Evolutionary conservation across 148 eudicot genomes (phyloP).

Genomic region (Spergularia bocconei): DNA sequence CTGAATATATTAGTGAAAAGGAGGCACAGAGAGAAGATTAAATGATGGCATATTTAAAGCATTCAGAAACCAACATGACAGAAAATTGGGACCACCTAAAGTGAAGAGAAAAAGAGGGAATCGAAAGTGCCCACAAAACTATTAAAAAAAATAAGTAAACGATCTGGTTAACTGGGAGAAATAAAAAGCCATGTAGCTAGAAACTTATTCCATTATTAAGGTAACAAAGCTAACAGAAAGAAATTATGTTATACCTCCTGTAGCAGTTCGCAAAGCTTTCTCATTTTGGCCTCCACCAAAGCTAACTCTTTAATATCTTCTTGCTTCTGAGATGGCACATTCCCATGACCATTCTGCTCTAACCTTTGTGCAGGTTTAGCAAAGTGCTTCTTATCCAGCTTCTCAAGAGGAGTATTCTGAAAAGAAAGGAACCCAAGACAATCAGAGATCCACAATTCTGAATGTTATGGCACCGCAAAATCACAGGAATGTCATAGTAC

Average conservation of each 20-base stretch:
- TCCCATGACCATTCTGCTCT: slow-evolving; percentile 45
- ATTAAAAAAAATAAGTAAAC: not conserved
- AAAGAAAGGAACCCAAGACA: slow-evolving; percentile 13
- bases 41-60: not conserved
- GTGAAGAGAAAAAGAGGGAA: not conserved
- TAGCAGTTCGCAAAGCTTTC: slow-evolving; percentile 72
- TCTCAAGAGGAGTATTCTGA: slow-evolving; percentile 85
- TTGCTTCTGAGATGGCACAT: slow-evolving; percentile 37
- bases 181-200: not conserved
- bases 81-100: not conserved
- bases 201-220: not conserved
- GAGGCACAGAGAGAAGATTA: not conserved
- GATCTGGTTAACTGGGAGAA: not conserved
- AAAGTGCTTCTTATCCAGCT: slow-evolving; percentile 84
- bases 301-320: slow-evolving; percentile 73
- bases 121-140: not conserved
- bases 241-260: slow-evolving; percentile 50
- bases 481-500: not conserved
- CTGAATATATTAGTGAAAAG: slow-evolving; percentile 40
- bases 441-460: not conserved
- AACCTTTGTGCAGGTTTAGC: slow-evolving; percentile 47
- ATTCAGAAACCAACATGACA: not conserved
- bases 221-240: slow-evolving; percentile 4
- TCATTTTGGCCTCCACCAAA: slow-evolving; percentile 68
- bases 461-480: not conserved